Evolutionary conservation across 768 basidiomycete genomes (phyloP).

Genomic region (Ramaria rubella): DNA sequence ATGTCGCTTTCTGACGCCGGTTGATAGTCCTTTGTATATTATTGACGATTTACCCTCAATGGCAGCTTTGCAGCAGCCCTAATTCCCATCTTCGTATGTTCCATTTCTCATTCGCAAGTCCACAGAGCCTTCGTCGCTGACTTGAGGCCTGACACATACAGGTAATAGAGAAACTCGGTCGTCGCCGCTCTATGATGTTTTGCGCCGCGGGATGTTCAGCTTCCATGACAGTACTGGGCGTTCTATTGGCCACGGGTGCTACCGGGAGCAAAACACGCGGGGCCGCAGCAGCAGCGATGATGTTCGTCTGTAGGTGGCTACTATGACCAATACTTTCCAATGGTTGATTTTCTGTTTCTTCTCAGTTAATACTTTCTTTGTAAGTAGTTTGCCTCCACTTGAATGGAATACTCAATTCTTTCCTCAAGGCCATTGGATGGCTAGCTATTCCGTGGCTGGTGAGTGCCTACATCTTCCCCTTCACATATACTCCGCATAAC

Average conservation of each 20-base stretch:
- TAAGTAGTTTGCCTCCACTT: neutral
- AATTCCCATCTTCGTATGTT: constrained; percentile 4
- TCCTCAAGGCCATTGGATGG: constrained; percentile 4
- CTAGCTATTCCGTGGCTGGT: constrained; percentile 10
- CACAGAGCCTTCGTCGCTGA: neutral
- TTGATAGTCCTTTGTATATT: neutral
- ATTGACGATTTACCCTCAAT: neutral
- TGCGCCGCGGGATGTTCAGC: constrained; percentile 7
- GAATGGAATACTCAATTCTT: neutral
- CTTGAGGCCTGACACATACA: neutral
- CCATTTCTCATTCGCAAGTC: too few species aligned
- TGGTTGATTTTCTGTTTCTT: neutral
- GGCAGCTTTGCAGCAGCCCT: constrained; percentile 3
- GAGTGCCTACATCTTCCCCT: neutral
- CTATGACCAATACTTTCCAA: neutral
- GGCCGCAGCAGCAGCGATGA: constrained; percentile 4
- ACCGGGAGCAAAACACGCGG: neutral
- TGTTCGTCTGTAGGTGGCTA: constrained; percentile 3
- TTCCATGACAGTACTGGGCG: constrained; percentile 3
- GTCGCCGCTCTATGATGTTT: constrained; percentile 8
- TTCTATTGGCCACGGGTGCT: constrained; percentile 4
- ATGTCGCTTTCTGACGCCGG: neutral
- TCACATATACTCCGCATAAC: neutral
- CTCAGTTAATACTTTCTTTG: constrained; percentile 9
- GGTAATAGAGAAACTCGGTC: constrained; percentile 5